These are phyloP conservation scores for Scleroderma bovista DNA, from an alignment of 768 basidiomycete genomes.

Conservation along the genomic window DNA sequence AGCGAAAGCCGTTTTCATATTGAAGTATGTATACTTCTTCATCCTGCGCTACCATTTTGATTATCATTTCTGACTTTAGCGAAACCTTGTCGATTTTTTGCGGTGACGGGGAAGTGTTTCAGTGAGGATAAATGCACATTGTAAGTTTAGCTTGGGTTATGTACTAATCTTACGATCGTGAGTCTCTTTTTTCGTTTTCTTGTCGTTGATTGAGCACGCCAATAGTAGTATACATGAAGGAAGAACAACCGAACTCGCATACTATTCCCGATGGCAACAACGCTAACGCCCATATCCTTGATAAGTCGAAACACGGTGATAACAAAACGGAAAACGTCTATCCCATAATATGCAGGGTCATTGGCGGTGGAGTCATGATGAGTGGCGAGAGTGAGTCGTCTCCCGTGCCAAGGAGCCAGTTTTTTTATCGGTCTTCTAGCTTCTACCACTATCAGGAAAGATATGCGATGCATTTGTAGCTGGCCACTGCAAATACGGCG, in stretches of 20 bases:
- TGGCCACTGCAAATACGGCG: constrained; percentile 22
- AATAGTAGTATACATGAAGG: constrained; percentile 50
- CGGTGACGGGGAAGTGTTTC: constrained; percentile 40
- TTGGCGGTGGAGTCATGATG: constrained; percentile 74
- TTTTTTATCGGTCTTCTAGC: too few species aligned
- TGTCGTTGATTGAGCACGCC: not conserved
- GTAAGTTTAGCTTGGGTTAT: constrained; percentile 42
- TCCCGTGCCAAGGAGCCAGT: too few species aligned
- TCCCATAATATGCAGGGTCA: constrained; percentile 70
- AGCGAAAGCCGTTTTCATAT: constrained; percentile 19
- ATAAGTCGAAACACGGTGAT: constrained; percentile 27
- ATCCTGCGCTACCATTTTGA: not conserved
- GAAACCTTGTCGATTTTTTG: constrained; percentile 56
- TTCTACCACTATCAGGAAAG: constrained; percentile 17
- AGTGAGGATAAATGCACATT: constrained; percentile 57
- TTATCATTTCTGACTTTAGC: constrained; percentile 30
- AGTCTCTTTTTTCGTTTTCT: too few species aligned
- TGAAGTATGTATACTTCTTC: constrained; percentile 25
- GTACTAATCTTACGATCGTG: too few species aligned
- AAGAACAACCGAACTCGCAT: constrained; percentile 1
- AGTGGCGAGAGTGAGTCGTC: constrained; percentile 34
- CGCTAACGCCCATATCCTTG: not conserved
- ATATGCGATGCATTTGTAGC: constrained; percentile 18
- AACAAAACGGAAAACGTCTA: constrained; percentile 46
- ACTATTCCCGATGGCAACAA: not conserved